Evolutionary conservation across 1,139 yeast species (phyloP).

Genomic region (Taphrina confusa): DNA sequence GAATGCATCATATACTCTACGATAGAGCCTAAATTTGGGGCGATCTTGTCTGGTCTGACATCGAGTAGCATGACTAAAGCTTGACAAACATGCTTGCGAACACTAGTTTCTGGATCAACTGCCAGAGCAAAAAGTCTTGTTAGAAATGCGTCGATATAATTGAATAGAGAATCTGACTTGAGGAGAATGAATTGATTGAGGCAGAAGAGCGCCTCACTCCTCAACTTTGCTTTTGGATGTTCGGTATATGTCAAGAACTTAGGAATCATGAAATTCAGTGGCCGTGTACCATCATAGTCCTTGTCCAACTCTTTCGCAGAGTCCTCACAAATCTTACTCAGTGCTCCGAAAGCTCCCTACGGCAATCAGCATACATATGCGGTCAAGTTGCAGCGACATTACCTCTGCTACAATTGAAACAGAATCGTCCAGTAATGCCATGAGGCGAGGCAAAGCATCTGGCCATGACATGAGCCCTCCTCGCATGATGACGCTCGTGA

Average conservation of each 20-base stretch:
- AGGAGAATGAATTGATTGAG: conserved; percentile 73
- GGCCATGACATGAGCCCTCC: conserved; percentile 78
- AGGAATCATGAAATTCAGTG: conserved; percentile 67
- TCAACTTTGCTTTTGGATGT: conserved; percentile 53
- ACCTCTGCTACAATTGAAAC: conserved; percentile 41
- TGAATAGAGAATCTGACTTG: conserved; percentile 64
- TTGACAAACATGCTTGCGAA: conserved; percentile 73
- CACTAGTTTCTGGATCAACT: conserved; percentile 58
- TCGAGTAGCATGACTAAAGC: conserved; percentile 76
- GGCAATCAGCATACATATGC: conserved; percentile 42
- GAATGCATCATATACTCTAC: conserved; percentile 81
- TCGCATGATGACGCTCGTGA: conserved; percentile 75
- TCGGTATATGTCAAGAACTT: conserved; percentile 58
- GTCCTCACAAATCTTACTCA: conserved; percentile 88
- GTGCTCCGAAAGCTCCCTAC: conserved; percentile 75
- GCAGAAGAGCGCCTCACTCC: conserved; percentile 69
- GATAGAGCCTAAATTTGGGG: conserved; percentile 81
- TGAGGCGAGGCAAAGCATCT: conserved; percentile 63
- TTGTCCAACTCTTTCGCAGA: conserved; percentile 59
- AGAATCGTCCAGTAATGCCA: conserved; percentile 51
- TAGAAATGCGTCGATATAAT: conserved; percentile 67
- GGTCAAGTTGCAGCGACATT: background rate
- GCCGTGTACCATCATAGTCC: conserved; percentile 66
- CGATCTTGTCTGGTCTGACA: conserved; percentile 74
- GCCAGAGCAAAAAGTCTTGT: conserved; percentile 62